Evolutionary conservation across 2,329 filamentous ascomycete species (phyloP).

Genomic region (Plenodomus tracheiphilus): DNA sequence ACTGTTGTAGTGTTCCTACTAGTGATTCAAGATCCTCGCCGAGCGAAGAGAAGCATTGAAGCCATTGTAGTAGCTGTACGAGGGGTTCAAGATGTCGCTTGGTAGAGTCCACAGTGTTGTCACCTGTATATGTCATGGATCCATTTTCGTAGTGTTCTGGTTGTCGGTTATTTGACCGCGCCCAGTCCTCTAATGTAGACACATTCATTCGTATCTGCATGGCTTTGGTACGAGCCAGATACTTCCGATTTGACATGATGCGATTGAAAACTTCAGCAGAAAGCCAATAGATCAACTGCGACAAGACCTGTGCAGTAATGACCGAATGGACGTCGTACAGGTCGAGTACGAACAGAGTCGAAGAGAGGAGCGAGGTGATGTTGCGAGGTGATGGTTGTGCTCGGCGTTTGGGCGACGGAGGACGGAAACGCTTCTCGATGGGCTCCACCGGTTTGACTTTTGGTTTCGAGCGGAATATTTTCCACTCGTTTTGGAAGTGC

Average conservation of each 20-base stretch:
- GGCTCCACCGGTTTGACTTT: conserved; percentile 85
- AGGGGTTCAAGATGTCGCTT: conserved; percentile 84
- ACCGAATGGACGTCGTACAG: conserved; percentile 99
- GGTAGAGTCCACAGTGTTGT: conserved; percentile 82
- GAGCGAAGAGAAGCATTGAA: conserved; percentile 95
- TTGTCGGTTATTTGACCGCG: conserved; percentile 85
- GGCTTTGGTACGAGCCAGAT: conserved; percentile 92
- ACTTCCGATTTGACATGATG: conserved; percentile 94
- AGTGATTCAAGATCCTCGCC: conserved; percentile 88
- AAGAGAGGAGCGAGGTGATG: conserved; percentile 92
- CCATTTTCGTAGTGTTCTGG: conserved; percentile 96
- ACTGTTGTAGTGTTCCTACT: conserved; percentile 83
- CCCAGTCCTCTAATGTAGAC: conserved; percentile 94
- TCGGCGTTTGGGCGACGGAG: conserved; percentile 88
- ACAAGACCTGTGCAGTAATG: conserved; percentile 87
- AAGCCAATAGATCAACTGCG: conserved; percentile 94
- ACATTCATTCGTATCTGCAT: conserved; percentile 99
- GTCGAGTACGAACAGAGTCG: conserved; percentile 94
- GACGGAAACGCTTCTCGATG: conserved; percentile 84
- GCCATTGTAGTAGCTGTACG: conserved; percentile 93
- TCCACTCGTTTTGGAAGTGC: conserved; percentile 98
- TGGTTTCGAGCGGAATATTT: conserved; percentile 88
- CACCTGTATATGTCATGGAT: conserved; percentile 80
- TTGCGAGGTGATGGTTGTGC: conserved; percentile 92
- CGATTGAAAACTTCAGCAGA: conserved; percentile 96